Evolutionary conservation across 208 protist species (phyloP).

Genomic region (Crithidia thermophila): DNA sequence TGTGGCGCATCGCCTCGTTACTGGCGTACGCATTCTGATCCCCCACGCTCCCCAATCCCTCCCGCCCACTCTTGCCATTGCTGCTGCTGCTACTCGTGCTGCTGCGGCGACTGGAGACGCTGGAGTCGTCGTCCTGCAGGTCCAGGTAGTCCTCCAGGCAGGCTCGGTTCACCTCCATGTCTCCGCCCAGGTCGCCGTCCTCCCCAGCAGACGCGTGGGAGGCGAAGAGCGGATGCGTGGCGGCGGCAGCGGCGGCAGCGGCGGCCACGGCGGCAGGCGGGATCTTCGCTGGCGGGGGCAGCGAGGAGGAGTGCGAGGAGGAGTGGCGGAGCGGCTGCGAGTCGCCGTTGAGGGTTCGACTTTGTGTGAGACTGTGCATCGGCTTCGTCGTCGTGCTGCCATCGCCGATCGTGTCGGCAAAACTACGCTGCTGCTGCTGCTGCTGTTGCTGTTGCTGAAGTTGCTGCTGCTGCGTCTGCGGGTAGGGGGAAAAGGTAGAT

Average conservation of each 20-base stretch:
- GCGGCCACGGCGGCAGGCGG: slow-evolving; percentile 6
- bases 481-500: too few relatives aligned
- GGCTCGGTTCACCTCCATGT: slow-evolving; percentile 13
- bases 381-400: neutral
- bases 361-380: neutral
- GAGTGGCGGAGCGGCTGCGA: neutral
- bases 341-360: neutral
- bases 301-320: neutral
- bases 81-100: neutral
- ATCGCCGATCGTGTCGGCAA: too few relatives aligned
- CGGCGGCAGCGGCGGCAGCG: slow-evolving; percentile 3
- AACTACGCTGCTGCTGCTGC: neutral
- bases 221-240: slow-evolving; percentile 1
- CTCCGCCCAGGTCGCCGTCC: neutral
- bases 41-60: neutral
- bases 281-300: slow-evolving; percentile 3
- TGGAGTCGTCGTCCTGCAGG: slow-evolving; percentile 17
- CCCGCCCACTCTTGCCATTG: neutral
- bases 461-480: too few relatives aligned
- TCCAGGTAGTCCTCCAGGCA: slow-evolving; percentile 17
- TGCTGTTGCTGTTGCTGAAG: too few relatives aligned
- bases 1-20: too few relatives aligned
- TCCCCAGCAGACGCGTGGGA: neutral
- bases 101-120: too few relatives aligned
- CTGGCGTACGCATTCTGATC: neutral